Evolutionary conservation across 495 filamentous ascomycete genomes (phyloP).

Genomic region (Penicillium bovifimosum): DNA sequence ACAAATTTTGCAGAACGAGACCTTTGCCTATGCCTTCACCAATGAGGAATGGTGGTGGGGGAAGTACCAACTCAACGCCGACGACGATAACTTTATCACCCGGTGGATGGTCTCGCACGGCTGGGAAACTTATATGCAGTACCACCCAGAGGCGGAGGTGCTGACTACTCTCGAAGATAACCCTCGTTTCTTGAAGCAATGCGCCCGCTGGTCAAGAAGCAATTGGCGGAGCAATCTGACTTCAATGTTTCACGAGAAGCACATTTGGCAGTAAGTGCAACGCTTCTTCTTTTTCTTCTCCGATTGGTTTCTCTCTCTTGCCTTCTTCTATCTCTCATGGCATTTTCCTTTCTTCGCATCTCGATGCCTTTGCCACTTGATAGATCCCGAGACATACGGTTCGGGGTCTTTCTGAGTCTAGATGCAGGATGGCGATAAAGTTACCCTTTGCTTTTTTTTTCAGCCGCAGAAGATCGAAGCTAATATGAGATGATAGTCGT

Average conservation of each 20-base stretch:
- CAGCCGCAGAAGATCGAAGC: slow-evolving; percentile 3
- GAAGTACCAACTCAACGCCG: slow-evolving; percentile 68
- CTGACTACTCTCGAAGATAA: slow-evolving; percentile 73
- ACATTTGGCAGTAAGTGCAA: slow-evolving; percentile 61
- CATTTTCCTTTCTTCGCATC: background rate
- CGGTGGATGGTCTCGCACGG: slow-evolving; percentile 71
- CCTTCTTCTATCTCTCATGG: background rate
- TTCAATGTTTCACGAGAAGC: slow-evolving; percentile 62
- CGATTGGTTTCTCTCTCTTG: background rate
- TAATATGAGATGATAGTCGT: slow-evolving; percentile 45
- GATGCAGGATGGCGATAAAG: background rate
- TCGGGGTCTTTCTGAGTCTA: slow-evolving; percentile 1
- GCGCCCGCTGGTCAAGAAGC: slow-evolving; percentile 73
- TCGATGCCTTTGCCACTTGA: background rate
- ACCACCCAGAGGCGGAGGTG: slow-evolving; percentile 65
- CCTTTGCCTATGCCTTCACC: slow-evolving; percentile 66
- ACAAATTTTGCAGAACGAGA: slow-evolving; percentile 68
- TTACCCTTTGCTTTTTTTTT: background rate
- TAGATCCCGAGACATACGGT: background rate
- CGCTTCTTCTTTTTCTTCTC: slow-evolving; percentile 5
- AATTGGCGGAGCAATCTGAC: slow-evolving; percentile 80
- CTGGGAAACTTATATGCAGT: slow-evolving; percentile 75
- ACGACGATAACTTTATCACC: slow-evolving; percentile 82
- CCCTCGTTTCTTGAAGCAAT: slow-evolving; percentile 69
- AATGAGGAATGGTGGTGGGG: slow-evolving; percentile 65